Conservation (phyloP, 1,139 yeast species). For the Yamadazyma dendronema region DNA sequence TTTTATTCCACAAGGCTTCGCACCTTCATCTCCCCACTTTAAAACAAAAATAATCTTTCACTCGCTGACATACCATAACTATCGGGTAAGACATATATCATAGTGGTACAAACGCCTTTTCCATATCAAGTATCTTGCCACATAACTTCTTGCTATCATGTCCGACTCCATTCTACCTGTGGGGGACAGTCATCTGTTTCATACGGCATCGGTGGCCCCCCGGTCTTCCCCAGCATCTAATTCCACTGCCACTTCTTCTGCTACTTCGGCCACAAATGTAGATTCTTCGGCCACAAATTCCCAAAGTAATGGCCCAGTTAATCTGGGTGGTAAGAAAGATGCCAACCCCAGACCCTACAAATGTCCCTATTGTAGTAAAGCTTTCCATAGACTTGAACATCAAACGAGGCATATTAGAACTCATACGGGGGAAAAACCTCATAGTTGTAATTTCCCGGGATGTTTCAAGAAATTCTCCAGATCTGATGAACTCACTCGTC, state of each 20-base stretch:
- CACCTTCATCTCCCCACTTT: neutral
- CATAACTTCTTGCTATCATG: no score
- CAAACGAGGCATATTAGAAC: slow-evolving; percentile 93
- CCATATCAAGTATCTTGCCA: no score
- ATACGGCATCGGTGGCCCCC: no score
- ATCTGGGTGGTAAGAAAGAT: slow-evolving; percentile 17
- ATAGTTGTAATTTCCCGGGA: slow-evolving; percentile 82
- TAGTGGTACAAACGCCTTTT: no score
- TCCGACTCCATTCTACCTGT: neutral
- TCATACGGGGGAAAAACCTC: slow-evolving; percentile 96
- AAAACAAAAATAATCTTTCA: neutral
- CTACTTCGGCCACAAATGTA: no score
- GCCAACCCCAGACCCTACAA: slow-evolving; percentile 66
- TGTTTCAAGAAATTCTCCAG: slow-evolving; percentile 84
- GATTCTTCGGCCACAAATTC: neutral
- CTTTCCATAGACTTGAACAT: slow-evolving; percentile 89
- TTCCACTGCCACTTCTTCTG: no score
- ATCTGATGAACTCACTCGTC: slow-evolving; percentile 89
- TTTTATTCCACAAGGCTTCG: neutral
- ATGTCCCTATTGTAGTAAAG: slow-evolving; percentile 89
- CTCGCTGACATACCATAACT: neutral
- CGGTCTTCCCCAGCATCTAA: no score
- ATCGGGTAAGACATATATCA: no score
- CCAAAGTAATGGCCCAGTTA: no score
- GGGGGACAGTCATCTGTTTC: no score